Percentiles rank a stretch among this genome's conserved stretches.
These are phyloP conservation scores for Aechmea fasciata DNA, from an alignment of 176 grass and related monocot genomes.

Conservation along the genomic window DNA sequence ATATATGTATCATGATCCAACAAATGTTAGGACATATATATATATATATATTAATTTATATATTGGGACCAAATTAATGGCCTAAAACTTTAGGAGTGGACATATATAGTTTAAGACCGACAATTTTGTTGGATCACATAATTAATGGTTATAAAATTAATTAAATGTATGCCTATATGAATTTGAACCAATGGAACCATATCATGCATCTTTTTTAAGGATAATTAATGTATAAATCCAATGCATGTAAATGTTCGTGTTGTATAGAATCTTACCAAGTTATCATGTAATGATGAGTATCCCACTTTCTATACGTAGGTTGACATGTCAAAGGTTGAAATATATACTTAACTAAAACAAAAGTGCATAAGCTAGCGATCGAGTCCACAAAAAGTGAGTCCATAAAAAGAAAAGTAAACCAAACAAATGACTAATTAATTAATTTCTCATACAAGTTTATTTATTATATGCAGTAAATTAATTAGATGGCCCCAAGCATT, in stretches of 20 bases:
- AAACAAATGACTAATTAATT: background rate
- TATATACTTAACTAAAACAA: background rate
- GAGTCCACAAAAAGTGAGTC: no score
- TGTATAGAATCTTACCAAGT: background rate
- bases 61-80: background rate
- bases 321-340: background rate
- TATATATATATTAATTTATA: background rate
- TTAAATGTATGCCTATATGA: no score
- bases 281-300: conserved; percentile 4
- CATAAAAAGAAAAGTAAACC: background rate
- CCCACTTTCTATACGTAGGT: background rate
- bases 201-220: no score
- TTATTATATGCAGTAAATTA: no score
- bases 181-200: no score
- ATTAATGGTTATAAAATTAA: no score
- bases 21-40: background rate
- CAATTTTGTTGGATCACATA: background rate
- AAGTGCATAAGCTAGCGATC: no score
- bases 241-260: background rate
- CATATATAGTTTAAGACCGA: background rate
- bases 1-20: background rate
- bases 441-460: no score
- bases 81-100: background rate
- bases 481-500: no score
- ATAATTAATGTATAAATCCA: background rate